Base-by-base conservation (phyloP, 441 rosid species). In the Croton setiger region DNA sequence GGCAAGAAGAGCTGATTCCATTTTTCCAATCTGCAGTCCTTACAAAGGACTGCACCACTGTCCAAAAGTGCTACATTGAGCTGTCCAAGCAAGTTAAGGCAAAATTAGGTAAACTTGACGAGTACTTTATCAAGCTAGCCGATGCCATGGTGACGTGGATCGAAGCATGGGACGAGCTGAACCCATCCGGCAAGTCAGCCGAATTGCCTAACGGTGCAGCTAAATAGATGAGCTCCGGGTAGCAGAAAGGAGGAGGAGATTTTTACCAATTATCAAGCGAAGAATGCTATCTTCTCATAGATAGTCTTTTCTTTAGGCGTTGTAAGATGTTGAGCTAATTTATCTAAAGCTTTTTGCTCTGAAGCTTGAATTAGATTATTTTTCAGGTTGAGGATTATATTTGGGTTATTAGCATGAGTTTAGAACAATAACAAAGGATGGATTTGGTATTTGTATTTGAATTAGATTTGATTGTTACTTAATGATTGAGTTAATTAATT, bases 71-170 rank as follows among this genome's bases (percentile, higher is more conserved):
- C 83, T 91, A 91, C 78, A 17, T 86, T 27, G 97, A 91, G 70
- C 86, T 91, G 51, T 82, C 96, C 57, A 89, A 87, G 86, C 79
- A 82, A 79, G 96, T 89, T 14, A 85, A 78, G 82, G 92, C 84
- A 31, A 91, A 85, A 76, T 86, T 89, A 0, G 84, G 93, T 60
- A 69, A 79, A 69, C 64, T 89, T 36, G 93, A 91, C 63, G 90
- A 86, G 0, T 91, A 91, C 90, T 91, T 91, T 56, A 81, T 66
- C 79, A 87, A 89, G 88, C 86, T 92, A 41, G 88, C 88, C 0
- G 92, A 90, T 71, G 91, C 93, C 63, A 90, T 90, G 98, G 86
- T 85, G 67, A 90, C 97, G 33, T 92, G 97, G 97, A 85, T 92
- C 23, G 92, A 88, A 31, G 92, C 93, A 21, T 92, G 98, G 98